Evolutionary conservation across 208 protist species (phyloP), one percentile per base, ranked within the genome.

Genomic region (Acanthamoeba royreba): DNA sequence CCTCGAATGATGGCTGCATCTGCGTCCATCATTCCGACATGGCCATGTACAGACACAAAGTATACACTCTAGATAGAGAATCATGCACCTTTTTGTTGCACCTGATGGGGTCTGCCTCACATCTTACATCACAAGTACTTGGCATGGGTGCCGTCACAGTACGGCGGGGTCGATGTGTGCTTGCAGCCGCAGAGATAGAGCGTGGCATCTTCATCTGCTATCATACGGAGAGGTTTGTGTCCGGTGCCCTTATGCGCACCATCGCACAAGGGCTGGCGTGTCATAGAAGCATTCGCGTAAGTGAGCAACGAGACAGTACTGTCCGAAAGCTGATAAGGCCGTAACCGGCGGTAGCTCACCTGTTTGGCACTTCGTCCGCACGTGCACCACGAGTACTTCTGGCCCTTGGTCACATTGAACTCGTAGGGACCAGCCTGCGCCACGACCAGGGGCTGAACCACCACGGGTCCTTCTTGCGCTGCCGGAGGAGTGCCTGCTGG

Each of bases 151-250:
- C 83, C 83, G 28, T 89, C 83, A 42, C 83, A 89, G 53, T 33
- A 66, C 11, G 83, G 83, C 7, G 49, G 28, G 2, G 83, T 66
- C 0, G 52, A 46, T 15, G 83, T 89, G 49, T 89, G 83, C 45
- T 89, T 89, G 83, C 83, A 89, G 28, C 83, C 83, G 25, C 83
- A 89, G 13, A 89, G 53, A 25, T 31, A 89, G 53, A 89, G 33
- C 52, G 83, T 89, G 33, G 11, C 83, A 52, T 89, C 83, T 19
- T 89, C 38, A 28, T 89, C 83, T 9, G 83, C 83, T 17, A 89
- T 52, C 52, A 89, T 89, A 7, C 83, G 83, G 49, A 89, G 83
- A 13, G 83, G 83, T 52, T 89, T 89, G 19, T 69, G 3, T 2
- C 83, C 83, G n/a, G 52, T 66, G 17, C 53, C 83, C 22, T 89